These are phyloP conservation scores for Amanita molliuscula DNA, from an alignment of 768 basidiomycete genomes.

Conservation along the genomic window DNA sequence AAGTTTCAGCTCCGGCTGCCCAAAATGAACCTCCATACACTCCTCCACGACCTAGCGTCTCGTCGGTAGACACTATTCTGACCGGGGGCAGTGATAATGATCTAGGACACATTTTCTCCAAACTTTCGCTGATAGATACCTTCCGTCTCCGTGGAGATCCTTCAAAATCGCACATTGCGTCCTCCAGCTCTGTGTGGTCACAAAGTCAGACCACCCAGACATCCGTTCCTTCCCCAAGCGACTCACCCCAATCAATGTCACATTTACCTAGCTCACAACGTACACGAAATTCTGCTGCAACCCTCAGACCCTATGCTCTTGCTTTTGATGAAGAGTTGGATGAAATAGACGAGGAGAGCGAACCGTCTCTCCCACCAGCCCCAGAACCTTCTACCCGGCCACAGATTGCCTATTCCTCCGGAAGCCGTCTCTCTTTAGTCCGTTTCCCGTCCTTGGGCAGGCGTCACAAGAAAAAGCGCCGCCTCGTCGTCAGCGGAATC, in stretches of 20 bases:
- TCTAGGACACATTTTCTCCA: slow-evolving; percentile 29
- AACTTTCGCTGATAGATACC: slow-evolving; percentile 29
- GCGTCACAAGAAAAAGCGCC: slow-evolving; percentile 44
- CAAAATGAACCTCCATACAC: slow-evolving; percentile 27
- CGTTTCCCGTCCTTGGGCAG: slow-evolving; percentile 31
- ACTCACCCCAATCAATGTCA: slow-evolving; percentile 4
- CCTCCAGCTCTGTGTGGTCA: slow-evolving; percentile 22
- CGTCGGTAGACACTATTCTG: slow-evolving; percentile 46
- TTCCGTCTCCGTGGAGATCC: slow-evolving; percentile 25
- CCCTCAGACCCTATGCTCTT: slow-evolving; percentile 18
- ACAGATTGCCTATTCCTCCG: slow-evolving; percentile 26
- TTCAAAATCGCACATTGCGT: slow-evolving; percentile 19
- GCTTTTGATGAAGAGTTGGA: slow-evolving; percentile 11
- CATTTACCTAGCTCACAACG: not conserved
- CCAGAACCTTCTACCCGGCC: slow-evolving; percentile 15
- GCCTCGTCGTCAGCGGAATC: slow-evolving; percentile 63
- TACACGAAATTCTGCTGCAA: slow-evolving; percentile 19
- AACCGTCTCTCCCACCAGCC: slow-evolving; percentile 1
- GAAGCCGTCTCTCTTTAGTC: slow-evolving; percentile 21
- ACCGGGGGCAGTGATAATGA: slow-evolving; percentile 41
- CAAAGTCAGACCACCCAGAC: slow-evolving; percentile 13
- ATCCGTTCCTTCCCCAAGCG: slow-evolving; percentile 11
- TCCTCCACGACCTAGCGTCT: slow-evolving; percentile 48
- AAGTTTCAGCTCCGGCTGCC: slow-evolving; percentile 24
- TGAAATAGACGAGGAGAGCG: slow-evolving; percentile 19